phyloP scores from a whole-genome alignment of 139 green algal species.

The Tetradesmus obliquus region DNA sequence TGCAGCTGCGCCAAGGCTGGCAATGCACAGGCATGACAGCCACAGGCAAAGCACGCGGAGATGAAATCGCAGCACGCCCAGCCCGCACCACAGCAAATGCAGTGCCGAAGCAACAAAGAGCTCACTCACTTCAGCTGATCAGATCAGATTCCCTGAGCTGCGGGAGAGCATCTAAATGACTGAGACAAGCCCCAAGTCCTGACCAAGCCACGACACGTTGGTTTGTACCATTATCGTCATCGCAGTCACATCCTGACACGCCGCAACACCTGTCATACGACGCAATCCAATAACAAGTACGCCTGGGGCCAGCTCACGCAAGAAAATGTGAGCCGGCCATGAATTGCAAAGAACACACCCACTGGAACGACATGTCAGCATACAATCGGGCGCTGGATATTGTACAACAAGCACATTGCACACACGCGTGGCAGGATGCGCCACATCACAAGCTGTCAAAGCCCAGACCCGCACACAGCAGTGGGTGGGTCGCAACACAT shows the following conservation, averaged over 20 bases:
- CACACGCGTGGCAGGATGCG: background rate
- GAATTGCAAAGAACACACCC: background rate
- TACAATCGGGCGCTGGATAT: background rate
- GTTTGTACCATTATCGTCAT: no score
- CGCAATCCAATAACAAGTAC: background rate
- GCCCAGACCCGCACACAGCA: background rate
- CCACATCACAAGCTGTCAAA: background rate
- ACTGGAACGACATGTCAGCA: background rate
- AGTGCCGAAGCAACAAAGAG: background rate
- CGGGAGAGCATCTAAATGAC: no score
- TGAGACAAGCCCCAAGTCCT: background rate
- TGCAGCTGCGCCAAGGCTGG: background rate
- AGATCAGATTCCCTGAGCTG: background rate
- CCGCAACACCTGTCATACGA: background rate
- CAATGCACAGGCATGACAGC: background rate
- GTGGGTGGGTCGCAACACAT: background rate
- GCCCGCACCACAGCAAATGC: background rate
- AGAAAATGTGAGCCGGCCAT: background rate
- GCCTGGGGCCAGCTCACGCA: background rate
- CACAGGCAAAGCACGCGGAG: no score
- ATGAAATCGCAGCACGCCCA: background rate
- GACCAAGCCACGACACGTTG: background rate
- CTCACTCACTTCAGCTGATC: background rate
- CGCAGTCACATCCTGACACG: background rate
- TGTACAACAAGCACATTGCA: background rate